Base-by-base conservation (phyloP, 2,329 filamentous ascomycete species). In the Cytospora leucostoma region DNA sequence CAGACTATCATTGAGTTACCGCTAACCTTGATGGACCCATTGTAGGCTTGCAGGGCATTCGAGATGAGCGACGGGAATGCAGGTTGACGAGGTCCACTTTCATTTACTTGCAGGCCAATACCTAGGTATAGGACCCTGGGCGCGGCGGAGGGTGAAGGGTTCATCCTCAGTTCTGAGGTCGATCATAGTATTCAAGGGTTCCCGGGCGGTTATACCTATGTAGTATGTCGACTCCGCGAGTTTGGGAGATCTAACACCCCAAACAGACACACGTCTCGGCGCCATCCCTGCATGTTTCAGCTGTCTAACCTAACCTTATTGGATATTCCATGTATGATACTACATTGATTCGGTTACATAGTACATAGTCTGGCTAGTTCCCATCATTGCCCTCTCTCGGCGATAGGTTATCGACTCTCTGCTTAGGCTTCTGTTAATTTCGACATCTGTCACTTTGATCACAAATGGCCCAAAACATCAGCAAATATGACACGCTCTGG, bases 401-500 rank as follows among this genome's bases (percentile, higher is more conserved):
- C 4, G 37, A 27, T 27, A 27, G 27, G 27, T 50, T n/a, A 11
- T 15, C 37, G 27, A 13, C n/a, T 32, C 3, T 59, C 10, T 21
- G 10, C 12, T 1, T 38, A 11, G 1, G 15, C 12, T n/a, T n/a
- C 13, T 37, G 21, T 17, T 10, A 37, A 4, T 19, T 27, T 27
- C 27, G 27, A 10, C n/a, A 13, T 17, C 35, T 10, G 4, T 32
- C 21, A n/a, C 4, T 21, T 7, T 19, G 7, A 34, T 4, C 21
- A 15, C 17, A 38, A n/a, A 61, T 62, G 54, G 52, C 52, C 15
- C 47, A 53, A 7, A 65, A 65, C 19, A 10, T 34, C 3, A 37
- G 37, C 19, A 19, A 54, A 27, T 73, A 72, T 65, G 62, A 71
- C 27, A 68, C 67, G 27, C 66, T 71, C 47, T 65, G 67, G 38